Evolutionary conservation across 495 filamentous ascomycete genomes (phyloP), one percentile per base, ranked within the genome.

Genomic region (Letharia columbiana): DNA sequence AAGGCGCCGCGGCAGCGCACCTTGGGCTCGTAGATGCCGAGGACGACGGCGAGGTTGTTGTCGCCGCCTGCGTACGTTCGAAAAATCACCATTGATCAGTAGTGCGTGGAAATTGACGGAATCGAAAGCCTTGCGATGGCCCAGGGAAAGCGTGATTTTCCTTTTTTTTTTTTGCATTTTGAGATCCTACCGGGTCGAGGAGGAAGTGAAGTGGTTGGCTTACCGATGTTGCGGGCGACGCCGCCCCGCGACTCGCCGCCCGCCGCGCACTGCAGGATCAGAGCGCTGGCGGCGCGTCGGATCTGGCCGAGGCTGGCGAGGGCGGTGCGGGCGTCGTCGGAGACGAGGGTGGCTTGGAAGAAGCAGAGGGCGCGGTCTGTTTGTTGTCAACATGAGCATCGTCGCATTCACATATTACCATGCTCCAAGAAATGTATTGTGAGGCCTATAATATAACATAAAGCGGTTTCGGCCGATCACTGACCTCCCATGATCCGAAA

Each of bases 401-500:
- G 23, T 28, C 23, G 0, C 1, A 28, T 28, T 28, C 23, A 28
- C 23, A 28, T 28, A 28, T 28, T 28, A 28, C 23, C 23, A 28
- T 28, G 23, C 23, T 28, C 23, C 23, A 28, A 28, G 23, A 28
- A 28, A 28, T 28, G 23, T 28, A 28, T 28, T 28, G 23, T 28
- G 23, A 28, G 23, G 23, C 23, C 23, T 28, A 28, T 28, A 1
- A 28, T 28, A 28, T 28, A 28, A 28, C 23, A 28, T 28, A 28
- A 28, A 28, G 23, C 23, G 23, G 23, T 28, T 0, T 28, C 23
- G 23, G 23, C 23, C 23, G 23, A 28, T 1, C 1, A 40, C 61
- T 63, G 11, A 63, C 61, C 61, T 41, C 61, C 61, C 61, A 63
- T 63, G 9, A 63, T 47, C 61, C 61, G 42, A 50, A 35, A 63